These are phyloP conservation scores for Russula earlei DNA, from an alignment of 768 basidiomycete genomes.

Conservation along the genomic window DNA sequence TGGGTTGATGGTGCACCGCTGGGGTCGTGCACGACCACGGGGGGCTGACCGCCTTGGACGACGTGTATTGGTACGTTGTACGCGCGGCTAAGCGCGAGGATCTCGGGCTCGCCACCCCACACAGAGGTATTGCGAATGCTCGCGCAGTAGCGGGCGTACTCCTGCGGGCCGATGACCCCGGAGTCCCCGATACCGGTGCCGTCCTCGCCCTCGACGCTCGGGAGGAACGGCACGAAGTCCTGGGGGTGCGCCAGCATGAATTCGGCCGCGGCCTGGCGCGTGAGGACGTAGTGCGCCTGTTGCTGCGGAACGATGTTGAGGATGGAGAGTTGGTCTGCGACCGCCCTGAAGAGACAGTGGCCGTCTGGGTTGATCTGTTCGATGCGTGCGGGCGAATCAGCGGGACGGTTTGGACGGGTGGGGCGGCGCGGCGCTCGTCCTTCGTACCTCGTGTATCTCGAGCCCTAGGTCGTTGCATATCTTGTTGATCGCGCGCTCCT, in stretches of 20 bases:
- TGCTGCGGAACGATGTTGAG: slow-evolving; percentile 52
- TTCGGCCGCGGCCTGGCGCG: slow-evolving; percentile 61
- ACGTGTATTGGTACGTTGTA: slow-evolving; percentile 86
- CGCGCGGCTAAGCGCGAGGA: slow-evolving; percentile 74
- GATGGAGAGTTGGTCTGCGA: slow-evolving; percentile 84
- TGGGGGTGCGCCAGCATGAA: slow-evolving; percentile 79
- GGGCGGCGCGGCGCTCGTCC: no score
- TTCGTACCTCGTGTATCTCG: slow-evolving; percentile 57
- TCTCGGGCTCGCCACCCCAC: slow-evolving; percentile 98
- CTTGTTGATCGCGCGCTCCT: slow-evolving; percentile 52
- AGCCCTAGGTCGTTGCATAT: slow-evolving; percentile 60
- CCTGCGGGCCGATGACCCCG: slow-evolving; percentile 59
- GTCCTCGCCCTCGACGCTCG: slow-evolving; percentile 64
- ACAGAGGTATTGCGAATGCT: slow-evolving; percentile 73
- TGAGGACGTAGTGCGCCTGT: slow-evolving; percentile 49
- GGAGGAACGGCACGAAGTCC: slow-evolving; percentile 91
- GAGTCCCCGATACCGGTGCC: slow-evolving; percentile 48
- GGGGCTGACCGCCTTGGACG: slow-evolving; percentile 72
- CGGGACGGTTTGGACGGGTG: no score
- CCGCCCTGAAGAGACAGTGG: slow-evolving; percentile 89
- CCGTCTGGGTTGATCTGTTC: slow-evolving; percentile 88
- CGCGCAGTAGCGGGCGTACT: slow-evolving; percentile 68
- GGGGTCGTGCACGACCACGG: slow-evolving; percentile 77
- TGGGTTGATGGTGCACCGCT: slow-evolving; percentile 27
- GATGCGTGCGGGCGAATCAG: no score